These are phyloP conservation scores for Cyphellophora europaea DNA, from an alignment of 2,329 filamentous ascomycete genomes.

Conservation along the genomic window DNA sequence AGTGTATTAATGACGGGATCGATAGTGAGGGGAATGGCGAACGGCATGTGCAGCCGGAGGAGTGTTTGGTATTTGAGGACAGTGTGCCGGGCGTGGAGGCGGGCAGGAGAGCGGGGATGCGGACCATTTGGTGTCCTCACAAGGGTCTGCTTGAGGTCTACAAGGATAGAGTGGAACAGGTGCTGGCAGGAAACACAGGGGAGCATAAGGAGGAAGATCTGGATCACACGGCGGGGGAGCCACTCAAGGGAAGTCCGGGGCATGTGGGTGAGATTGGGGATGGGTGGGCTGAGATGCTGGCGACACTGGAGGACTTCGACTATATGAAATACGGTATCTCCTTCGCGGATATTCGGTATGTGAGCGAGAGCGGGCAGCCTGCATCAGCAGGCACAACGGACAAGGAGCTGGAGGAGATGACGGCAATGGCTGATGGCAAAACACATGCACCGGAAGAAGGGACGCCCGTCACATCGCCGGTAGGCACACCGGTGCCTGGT, in stretches of 20 bases:
- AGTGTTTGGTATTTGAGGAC: slow-evolving; percentile 96
- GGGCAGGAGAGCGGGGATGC: slow-evolving; percentile 84
- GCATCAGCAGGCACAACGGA: slow-evolving; percentile 15
- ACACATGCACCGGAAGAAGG: slow-evolving; percentile 13
- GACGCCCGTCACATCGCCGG: slow-evolving; percentile 1
- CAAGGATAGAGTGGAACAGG: slow-evolving; percentile 63
- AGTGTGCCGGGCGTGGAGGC: slow-evolving; percentile 87
- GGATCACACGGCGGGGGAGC: slow-evolving; percentile 24
- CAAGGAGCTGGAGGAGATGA: slow-evolving; percentile 18
- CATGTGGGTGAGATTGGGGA: slow-evolving; percentile 48
- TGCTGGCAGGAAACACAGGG: slow-evolving; percentile 73
- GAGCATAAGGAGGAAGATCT: slow-evolving; percentile 51
- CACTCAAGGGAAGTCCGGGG: slow-evolving; percentile 33
- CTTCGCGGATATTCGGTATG: slow-evolving; percentile 13
- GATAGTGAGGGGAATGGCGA: slow-evolving; percentile 35
- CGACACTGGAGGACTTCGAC: slow-evolving; percentile 49
- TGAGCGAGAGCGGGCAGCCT: slow-evolving; percentile 11
- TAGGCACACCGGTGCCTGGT: too few species aligned
- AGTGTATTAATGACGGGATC: slow-evolving; percentile 71
- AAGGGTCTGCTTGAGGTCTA: slow-evolving; percentile 68
- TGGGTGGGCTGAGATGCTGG: slow-evolving; percentile 48
- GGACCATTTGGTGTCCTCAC: slow-evolving; percentile 88
- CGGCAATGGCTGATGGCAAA: slow-evolving; percentile 16
- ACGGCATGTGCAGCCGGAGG: slow-evolving; percentile 61
- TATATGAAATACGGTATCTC: slow-evolving; percentile 51